Base-by-base conservation (phyloP, 2,329 filamentous ascomycete species). In the Claviceps lovelessii region DNA sequence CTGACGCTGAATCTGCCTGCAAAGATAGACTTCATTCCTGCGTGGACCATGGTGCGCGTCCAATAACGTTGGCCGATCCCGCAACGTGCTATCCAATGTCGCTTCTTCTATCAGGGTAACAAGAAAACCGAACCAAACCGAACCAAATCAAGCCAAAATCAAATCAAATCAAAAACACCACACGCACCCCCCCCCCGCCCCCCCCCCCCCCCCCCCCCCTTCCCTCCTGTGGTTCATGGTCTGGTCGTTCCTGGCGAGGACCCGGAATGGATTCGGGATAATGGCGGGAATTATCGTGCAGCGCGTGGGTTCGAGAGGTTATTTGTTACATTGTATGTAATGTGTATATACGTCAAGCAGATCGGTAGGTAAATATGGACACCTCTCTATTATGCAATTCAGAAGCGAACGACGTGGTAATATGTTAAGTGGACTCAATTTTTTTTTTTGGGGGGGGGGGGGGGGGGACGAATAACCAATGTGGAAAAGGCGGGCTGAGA, bases 21-120 rank as follows among this genome's bases (percentile, higher is more conserved):
- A 51, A 33, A 46, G 31, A 46, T 28, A 11, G 10, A 50, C 37
- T 45, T 54, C 46, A 31, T 33, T 28, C 29, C 42, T 45, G 39
- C 28, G 41, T 46, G 15, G 33, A 6, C 5, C 11, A 19, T 33
- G 9, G 31, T 33, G 6, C 9, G 4, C 19, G 49, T 51, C 54
- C 54, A 55, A 52, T 55, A 6, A 49, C 37, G 23, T 52, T 6
- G 28, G 49, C 31, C 15, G 19, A 28, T 41, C 9, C 35, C 44
- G 28, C 54, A 55, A 55, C 54, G 54, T 55, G 54, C 46, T 23
- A 23, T 23, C 23, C 23, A 23, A 23, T 23, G 23, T 23, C 23
- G 23, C 23, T 23, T 23, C 23, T 23, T 23, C 23, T 52, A 35
- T 19, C 13, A 35, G 35, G 49, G 35, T 41, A 19, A 35, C 33